Percentiles rank a stretch among this genome's conserved stretches.
Evolutionary conservation across 257 asterid species (phyloP).

Genomic region (Craterostigma plantagineum): DNA sequence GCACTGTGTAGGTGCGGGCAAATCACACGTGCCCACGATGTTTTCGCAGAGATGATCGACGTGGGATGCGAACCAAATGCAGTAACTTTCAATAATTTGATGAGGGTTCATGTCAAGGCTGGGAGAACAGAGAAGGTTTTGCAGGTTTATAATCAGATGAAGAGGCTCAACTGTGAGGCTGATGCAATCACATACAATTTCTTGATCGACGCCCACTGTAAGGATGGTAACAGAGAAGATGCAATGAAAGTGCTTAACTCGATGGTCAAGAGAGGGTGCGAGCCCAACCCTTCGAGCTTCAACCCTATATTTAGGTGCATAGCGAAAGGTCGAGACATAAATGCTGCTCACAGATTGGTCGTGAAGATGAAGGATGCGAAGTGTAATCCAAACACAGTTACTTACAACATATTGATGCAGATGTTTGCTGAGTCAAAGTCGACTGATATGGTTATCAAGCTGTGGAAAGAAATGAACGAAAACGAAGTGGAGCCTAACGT

Average conservation of each 20-base stretch:
- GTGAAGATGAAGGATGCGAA: constrained; percentile 59
- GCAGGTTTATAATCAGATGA: constrained; percentile 82
- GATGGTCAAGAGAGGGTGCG: constrained; percentile 55
- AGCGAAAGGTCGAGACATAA: constrained; percentile 50
- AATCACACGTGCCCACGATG: constrained; percentile 77
- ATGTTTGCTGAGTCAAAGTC: constrained; percentile 69
- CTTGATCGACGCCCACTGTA: constrained; percentile 64
- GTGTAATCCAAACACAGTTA: constrained; percentile 46
- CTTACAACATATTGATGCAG: constrained; percentile 68
- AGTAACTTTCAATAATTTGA: constrained; percentile 61
- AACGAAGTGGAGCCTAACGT: constrained; percentile 65
- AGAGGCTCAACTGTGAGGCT: constrained; percentile 47
- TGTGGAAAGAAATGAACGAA: constrained; percentile 72
- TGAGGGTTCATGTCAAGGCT: constrained; percentile 83
- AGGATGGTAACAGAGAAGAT: constrained; percentile 55
- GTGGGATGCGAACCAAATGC: constrained; percentile 56
- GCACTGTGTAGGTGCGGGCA: constrained; percentile 84
- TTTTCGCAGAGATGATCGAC: constrained; percentile 76
- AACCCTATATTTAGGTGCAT: constrained; percentile 71
- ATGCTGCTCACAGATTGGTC: constrained; percentile 61
- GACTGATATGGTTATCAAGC: constrained; percentile 73
- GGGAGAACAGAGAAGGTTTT: constrained; percentile 80
- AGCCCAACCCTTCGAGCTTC: constrained; percentile 41
- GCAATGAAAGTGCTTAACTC: constrained; percentile 53
- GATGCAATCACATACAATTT: constrained; percentile 70